phyloP scores from a whole-genome alignment of 306 rosid species.

The Trifolium pratense region DNA sequence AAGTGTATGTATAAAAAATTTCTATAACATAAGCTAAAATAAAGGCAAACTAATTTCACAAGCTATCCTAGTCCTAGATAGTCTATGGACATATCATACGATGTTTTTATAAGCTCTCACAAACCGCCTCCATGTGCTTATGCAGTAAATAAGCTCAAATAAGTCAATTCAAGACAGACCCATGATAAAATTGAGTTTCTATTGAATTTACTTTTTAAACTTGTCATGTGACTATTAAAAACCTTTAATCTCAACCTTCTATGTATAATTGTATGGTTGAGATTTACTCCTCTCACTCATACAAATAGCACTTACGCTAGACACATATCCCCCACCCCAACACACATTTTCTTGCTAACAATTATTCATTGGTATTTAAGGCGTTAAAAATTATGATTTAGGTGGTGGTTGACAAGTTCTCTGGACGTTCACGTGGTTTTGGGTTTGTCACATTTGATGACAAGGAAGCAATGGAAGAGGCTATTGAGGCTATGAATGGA shows the following conservation, averaged over 20 bases:
- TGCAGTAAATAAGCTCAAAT: background rate
- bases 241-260: background rate
- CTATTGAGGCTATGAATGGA: conserved; percentile 95
- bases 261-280: background rate
- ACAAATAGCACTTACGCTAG: background rate
- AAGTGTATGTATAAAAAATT: background rate
- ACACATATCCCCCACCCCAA: background rate
- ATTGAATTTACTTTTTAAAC: background rate
- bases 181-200: background rate
- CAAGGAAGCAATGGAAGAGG: conserved; percentile 95
- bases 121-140: background rate
- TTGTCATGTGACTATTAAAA: background rate
- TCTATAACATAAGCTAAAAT: background rate
- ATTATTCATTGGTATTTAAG: background rate
- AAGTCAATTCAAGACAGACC: background rate
- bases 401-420: conserved; percentile 96
- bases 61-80: too few relatives aligned
- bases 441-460: conserved; percentile 99
- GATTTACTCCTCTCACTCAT: background rate
- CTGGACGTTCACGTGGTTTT: conserved; percentile 99
- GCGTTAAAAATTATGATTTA: conserved; percentile 19
- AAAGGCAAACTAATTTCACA: background rate
- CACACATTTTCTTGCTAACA: conserved; percentile 18
- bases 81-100: too few relatives aligned
- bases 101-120: background rate